These are phyloP conservation scores for Entrophospora sp. DNA, from an alignment of 192 early-diverging fungal genomes.

Conservation along the genomic window DNA sequence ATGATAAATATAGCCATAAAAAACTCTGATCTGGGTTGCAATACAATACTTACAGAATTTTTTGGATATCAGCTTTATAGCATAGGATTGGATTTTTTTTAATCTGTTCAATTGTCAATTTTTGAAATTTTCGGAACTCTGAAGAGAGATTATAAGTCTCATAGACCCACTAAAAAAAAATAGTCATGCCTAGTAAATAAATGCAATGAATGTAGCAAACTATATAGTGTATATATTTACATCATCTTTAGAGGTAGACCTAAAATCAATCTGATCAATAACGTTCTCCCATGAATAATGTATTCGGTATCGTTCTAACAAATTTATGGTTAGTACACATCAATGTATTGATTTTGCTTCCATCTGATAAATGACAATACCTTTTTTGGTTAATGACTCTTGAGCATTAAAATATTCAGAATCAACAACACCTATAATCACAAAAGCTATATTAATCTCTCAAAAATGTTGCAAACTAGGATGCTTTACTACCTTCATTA, in stretches of 20 bases:
- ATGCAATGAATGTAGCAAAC: conserved; percentile 1
- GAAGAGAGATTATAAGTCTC: conserved; percentile 14
- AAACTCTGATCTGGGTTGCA: background rate
- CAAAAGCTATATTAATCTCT: too few species aligned
- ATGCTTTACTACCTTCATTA: too few species aligned
- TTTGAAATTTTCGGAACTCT: conserved; percentile 9
- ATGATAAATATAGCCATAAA: too few species aligned
- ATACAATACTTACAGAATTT: conserved; percentile 4
- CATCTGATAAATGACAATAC: conserved; percentile 11
- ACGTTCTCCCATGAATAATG: conserved; percentile 13
- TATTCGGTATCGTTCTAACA: background rate
- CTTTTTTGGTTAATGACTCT: conserved; percentile 10
- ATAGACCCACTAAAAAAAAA: conserved; percentile 5
- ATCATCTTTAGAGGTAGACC: conserved; percentile 10
- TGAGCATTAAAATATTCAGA: conserved; percentile 4
- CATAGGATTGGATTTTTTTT: conserved; percentile 12
- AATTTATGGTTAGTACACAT: conserved; percentile 15
- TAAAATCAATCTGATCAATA: conserved; percentile 16
- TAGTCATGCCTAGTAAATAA: background rate
- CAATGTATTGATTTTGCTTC: background rate
- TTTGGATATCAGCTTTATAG: conserved; percentile 11
- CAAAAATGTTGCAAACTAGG: too few species aligned
- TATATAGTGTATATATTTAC: background rate
- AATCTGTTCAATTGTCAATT: conserved; percentile 3
- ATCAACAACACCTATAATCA: too few species aligned